Evolutionary conservation across 2,329 filamentous ascomycete genomes (phyloP), one percentile per base, ranked within the genome.

Genomic region (Chaetomiaceae sp.): DNA sequence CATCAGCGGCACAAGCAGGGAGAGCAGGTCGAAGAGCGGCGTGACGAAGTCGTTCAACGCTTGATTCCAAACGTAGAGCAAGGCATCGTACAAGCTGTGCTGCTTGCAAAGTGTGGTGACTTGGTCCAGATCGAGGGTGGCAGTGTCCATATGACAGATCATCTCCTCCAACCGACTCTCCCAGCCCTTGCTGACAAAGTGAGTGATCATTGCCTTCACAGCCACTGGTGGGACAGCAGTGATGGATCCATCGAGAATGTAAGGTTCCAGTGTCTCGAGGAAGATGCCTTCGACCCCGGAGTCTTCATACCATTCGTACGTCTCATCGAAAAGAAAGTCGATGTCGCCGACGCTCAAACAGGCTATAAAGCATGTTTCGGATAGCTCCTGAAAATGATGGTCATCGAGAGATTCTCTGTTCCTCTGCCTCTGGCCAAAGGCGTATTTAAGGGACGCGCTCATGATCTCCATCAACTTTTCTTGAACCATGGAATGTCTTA

Each of bases 21-120:
- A 74, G 44, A 95, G 74, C 2, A 99, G 79, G 56, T 96, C 90
- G 61, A 90, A 86, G 52, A 97, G 75, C 1, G 94, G 92, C 1
- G 91, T 95, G 57, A 96, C 85, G 64, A 95, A 96, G 69, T 99
- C 95, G 57, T 77, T 75, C 25, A 99, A 75, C 2, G 90, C 90
- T 68, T 89, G 86, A 56, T 95, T 97, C 94, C 94, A 99, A 51
- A 99, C 88, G 67, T 97, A 96, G 38, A 95, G 90, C 52, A 96
- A 80, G 2, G 94, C 95, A 69, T 99, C 95, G 65, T 96, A 99
- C 4, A 99, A 79, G 59, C 87, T 83, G 67, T 97, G 85, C 66
- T 92, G 86, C 68, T 94, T 95, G 77, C 94, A 99, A 21, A 99
- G 76, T 11, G 81, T 80, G 0, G 92, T 96, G 53, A 95, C 84